A percentile compares a stretch with the other conserved stretches of the same genome.
phyloP scores from a whole-genome alignment of 768 basidiomycete species.

The Pleurotus eryngii region DNA sequence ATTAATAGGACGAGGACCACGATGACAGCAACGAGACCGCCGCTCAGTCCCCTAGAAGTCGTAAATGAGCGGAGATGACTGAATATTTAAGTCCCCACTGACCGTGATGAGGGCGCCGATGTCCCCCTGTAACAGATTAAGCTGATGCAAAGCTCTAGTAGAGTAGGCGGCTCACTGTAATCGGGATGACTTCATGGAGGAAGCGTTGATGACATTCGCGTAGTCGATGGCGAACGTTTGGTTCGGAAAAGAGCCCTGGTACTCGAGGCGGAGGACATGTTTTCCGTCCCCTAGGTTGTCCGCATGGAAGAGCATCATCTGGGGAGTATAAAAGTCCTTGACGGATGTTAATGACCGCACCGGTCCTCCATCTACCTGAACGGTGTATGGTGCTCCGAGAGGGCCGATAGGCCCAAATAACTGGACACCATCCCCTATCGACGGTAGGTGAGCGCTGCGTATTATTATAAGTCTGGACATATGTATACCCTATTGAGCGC shows the following conservation, averaged over 20 bases:
- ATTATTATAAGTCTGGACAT: neutral
- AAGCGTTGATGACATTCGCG: constrained; percentile 15
- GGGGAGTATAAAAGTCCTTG: constrained; percentile 20
- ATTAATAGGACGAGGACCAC: neutral
- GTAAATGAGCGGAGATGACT: no score
- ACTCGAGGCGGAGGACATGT: constrained; percentile 24
- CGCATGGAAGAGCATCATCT: constrained; percentile 24
- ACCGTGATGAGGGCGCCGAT: no score
- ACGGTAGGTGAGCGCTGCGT: constrained; percentile 6
- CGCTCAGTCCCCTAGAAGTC: neutral
- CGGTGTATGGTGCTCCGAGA: constrained; percentile 27
- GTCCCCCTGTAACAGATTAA: no score
- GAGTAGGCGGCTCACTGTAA: neutral
- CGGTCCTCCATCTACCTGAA: constrained; percentile 29
- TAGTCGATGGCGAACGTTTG: constrained; percentile 28
- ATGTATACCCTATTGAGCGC: constrained; percentile 13
- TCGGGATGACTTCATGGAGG: neutral
- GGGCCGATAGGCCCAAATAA: constrained; percentile 41
- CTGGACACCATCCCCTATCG: constrained; percentile 40
- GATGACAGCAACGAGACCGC: constrained; percentile 2
- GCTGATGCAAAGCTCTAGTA: no score
- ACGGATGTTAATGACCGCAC: constrained; percentile 18
- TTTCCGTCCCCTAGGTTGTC: constrained; percentile 15
- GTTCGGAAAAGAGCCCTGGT: constrained; percentile 16
- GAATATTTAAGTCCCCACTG: no score